Conservation (phyloP, 2,329 filamentous ascomycete genomes). For the Epichloe elymi region DNA sequence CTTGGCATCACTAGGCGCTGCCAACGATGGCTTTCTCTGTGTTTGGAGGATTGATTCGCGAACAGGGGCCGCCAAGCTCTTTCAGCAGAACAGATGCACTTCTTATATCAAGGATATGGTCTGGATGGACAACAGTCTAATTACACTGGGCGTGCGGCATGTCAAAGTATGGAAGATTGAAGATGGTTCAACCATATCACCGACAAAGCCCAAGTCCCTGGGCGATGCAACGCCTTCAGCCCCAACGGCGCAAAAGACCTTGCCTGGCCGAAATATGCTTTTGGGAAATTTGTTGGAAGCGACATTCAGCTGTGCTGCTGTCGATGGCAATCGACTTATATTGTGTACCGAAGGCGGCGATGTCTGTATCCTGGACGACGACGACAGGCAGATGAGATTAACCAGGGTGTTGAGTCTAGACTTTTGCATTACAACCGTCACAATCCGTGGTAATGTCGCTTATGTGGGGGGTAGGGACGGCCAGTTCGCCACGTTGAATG, state of each 20-base stretch:
- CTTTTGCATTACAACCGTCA: slow-evolving; percentile 56
- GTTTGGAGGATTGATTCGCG: slow-evolving; percentile 79
- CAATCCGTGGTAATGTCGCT: slow-evolving; percentile 43
- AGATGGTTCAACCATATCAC: slow-evolving; percentile 45
- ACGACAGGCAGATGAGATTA: slow-evolving; percentile 57
- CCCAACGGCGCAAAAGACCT: slow-evolving; percentile 39
- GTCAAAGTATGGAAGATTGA: slow-evolving; percentile 88
- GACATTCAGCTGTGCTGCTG: slow-evolving; percentile 67
- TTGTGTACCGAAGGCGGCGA: slow-evolving; percentile 81
- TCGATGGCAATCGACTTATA: slow-evolving; percentile 63
- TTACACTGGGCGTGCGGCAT: slow-evolving; percentile 83
- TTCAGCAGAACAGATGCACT: slow-evolving; percentile 85
- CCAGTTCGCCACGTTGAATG: slow-evolving; percentile 39
- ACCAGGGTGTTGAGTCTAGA: slow-evolving; percentile 50
- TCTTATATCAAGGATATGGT: slow-evolving; percentile 74
- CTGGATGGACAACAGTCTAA: slow-evolving; percentile 73
- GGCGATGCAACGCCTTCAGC: slow-evolving; percentile 24
- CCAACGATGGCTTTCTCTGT: slow-evolving; percentile 89
- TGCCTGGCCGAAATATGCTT: slow-evolving; percentile 78
- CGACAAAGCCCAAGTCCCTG: slow-evolving; percentile 46
- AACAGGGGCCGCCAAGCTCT: slow-evolving; percentile 64
- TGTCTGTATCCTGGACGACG: slow-evolving; percentile 77
- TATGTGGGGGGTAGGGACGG: slow-evolving; percentile 63
- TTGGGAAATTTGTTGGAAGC: slow-evolving; percentile 70
- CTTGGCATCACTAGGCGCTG: slow-evolving; percentile 74